Evolutionary conservation across 2,329 filamentous ascomycete genomes (phyloP), one percentile per base, ranked within the genome.

Genomic region (Penicillium expansum): DNA sequence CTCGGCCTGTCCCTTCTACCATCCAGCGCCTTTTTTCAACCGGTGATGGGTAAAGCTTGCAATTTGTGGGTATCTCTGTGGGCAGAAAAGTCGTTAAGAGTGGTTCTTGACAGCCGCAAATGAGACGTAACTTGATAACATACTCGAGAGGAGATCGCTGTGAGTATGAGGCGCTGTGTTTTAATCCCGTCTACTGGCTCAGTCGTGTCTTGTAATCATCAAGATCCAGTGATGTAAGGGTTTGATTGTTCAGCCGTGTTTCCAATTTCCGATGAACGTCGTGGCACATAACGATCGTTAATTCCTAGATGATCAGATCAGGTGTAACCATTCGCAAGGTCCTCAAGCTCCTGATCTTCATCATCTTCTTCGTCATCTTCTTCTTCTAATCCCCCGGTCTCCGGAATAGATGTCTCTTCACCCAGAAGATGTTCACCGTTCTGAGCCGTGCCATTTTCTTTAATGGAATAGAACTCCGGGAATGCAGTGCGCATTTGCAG

Each of bases 401-500:
- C 42, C 3, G 35, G 42, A 13, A 35, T 45, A 2, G 33, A 52
- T 24, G n/a, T 13, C 20, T 52, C 20, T 14, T 9, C 53, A 24
- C 39, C 16, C 27, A 3, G 7, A 24, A 3, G 22, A 14, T 4
- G 8, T 7, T 51, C 39, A 7, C 35, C 48, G 14, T 37, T 29
- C 3, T 16, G 10, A 16, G 16, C 27, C 1, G 24, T n/a, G 33
- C 18, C 42, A 30, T 56, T 58, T 38, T 30, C 33, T 13, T 48
- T 51, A 11, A 20, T 29, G 8, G 57, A 33, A 45, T 66, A 63
- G 18, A 66, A 53, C n/a, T 67, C 63, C 0, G 64, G 64, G 24
- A 67, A 67, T 13, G 64, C 64, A 37, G 48, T 27, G n/a, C 64
- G 64, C 61, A 66, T 67, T 39, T 65, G 63, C 30, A 61, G 55